These are phyloP conservation scores for Pycnococcus provasolii DNA, from an alignment of 139 green algal species.

Conservation along the genomic window DNA sequence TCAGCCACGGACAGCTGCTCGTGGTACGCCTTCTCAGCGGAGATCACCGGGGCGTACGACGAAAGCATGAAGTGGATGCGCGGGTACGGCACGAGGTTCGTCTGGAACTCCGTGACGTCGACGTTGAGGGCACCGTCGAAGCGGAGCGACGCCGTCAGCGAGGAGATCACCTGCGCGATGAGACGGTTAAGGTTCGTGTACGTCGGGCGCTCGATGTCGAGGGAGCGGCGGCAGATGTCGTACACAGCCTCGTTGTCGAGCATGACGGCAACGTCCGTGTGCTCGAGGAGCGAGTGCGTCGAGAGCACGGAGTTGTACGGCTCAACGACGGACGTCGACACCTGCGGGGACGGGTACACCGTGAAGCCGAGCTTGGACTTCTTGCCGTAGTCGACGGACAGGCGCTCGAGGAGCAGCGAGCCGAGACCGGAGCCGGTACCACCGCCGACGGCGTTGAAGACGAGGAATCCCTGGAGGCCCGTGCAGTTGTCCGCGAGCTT, in stretches of 20 bases:
- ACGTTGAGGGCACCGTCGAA: constrained; percentile 95
- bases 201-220: constrained; percentile 91
- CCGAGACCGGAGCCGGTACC: constrained; percentile 89
- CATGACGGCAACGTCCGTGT: constrained; percentile 94
- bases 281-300: constrained; percentile 92
- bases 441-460: constrained; percentile 92
- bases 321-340: constrained; percentile 90
- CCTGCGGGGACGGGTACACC: constrained; percentile 83
- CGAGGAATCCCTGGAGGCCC: constrained; percentile 90
- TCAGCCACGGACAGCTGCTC: constrained; percentile 95
- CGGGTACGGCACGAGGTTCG: constrained; percentile 96
- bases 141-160: constrained; percentile 83
- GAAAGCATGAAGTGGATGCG: constrained; percentile 99
- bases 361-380: constrained; percentile 99
- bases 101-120: constrained; percentile 97
- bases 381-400: constrained; percentile 98
- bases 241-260: constrained; percentile 96
- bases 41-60: constrained; percentile 94
- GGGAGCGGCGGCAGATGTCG: constrained; percentile 89
- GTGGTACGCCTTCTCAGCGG: constrained; percentile 97
- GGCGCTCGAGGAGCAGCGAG: constrained; percentile 90
- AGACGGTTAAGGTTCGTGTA: constrained; percentile 97
- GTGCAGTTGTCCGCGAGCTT: constrained; percentile 96
- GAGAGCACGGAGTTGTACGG: constrained; percentile 95
- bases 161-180: constrained; percentile 86